These are phyloP conservation scores for Metroxylon sagu DNA, from an alignment of 176 grass and related monocot species.

Conservation along the genomic window DNA sequence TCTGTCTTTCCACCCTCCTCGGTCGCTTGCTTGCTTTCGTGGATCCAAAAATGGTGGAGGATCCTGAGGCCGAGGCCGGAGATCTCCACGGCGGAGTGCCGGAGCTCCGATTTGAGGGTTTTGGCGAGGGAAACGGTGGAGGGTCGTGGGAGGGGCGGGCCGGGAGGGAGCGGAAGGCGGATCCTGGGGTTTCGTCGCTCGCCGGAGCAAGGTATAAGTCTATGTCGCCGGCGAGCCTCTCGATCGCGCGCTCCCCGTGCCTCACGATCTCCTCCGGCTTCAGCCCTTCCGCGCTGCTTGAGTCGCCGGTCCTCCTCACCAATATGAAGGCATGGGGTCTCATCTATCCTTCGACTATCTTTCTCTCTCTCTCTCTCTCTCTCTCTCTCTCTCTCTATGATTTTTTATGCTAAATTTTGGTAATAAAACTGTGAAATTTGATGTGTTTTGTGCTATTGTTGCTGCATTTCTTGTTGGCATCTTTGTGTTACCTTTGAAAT, in stretches of 20 bases:
- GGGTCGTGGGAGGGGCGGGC: neutral
- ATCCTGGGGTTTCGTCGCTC: constrained; percentile 35
- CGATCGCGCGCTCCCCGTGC: constrained; percentile 73
- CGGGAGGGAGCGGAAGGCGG: neutral
- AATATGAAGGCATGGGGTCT: constrained; percentile 53
- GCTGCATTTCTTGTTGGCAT: too few relatives aligned
- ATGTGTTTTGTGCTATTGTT: too few relatives aligned
- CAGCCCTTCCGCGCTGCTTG: constrained; percentile 74
- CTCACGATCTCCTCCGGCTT: constrained; percentile 81
- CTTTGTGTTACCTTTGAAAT: too few relatives aligned
- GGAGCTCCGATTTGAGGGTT: neutral
- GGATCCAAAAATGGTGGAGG: neutral
- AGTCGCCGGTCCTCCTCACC: constrained; percentile 81
- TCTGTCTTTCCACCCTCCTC: constrained; percentile 16
- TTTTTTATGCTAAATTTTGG: too few relatives aligned
- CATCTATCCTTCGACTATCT: too few relatives aligned
- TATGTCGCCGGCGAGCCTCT: constrained; percentile 83
- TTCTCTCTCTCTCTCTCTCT: too few relatives aligned
- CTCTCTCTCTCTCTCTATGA: too few relatives aligned
- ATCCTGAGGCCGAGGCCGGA: constrained; percentile 3
- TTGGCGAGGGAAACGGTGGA: neutral
- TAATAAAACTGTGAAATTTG: too few relatives aligned
- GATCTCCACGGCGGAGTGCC: neutral
- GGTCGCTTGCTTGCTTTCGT: constrained; percentile 40
- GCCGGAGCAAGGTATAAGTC: constrained; percentile 81